These are phyloP conservation scores for Ophiostoma sp. DNA, from an alignment of 2,329 filamentous ascomycete species.

Conservation along the genomic window DNA sequence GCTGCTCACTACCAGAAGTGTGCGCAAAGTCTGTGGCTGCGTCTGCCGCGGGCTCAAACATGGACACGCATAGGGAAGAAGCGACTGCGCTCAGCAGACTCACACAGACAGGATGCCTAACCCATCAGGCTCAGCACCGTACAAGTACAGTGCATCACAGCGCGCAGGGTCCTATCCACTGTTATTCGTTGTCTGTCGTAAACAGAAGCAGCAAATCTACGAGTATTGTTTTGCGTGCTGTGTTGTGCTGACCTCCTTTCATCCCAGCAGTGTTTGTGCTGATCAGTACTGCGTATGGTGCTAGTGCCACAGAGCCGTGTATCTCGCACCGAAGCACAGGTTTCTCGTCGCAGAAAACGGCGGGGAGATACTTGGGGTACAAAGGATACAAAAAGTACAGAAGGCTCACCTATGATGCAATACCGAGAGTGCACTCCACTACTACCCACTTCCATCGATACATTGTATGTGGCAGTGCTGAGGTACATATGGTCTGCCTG, in stretches of 20 bases:
- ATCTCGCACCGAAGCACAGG: neutral
- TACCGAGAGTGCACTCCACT: slow-evolving; percentile 3
- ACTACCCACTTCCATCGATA: slow-evolving; percentile 6
- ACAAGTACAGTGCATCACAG: neutral
- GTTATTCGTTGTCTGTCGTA: neutral
- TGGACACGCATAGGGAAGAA: neutral
- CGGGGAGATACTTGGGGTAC: neutral
- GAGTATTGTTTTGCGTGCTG: neutral
- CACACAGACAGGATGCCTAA: too few relatives aligned
- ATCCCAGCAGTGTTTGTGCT: neutral
- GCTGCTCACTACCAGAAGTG: too few relatives aligned
- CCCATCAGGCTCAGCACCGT: neutral
- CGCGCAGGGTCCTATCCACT: slow-evolving; percentile 9
- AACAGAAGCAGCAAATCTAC: too few relatives aligned
- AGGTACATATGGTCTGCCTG: neutral
- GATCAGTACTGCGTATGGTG: neutral
- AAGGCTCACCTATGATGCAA: slow-evolving; percentile 15
- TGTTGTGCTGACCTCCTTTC: neutral
- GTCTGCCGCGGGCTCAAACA: slow-evolving; percentile 3
- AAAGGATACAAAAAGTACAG: neutral
- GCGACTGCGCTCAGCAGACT: neutral
- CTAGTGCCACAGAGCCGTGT: neutral
- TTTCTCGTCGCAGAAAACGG: neutral
- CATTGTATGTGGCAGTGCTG: slow-evolving; percentile 12
- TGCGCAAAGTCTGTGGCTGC: neutral